phyloP scores from a whole-genome alignment of 139 green algal genomes.

The Zygnema circumcarinatum region DNA sequence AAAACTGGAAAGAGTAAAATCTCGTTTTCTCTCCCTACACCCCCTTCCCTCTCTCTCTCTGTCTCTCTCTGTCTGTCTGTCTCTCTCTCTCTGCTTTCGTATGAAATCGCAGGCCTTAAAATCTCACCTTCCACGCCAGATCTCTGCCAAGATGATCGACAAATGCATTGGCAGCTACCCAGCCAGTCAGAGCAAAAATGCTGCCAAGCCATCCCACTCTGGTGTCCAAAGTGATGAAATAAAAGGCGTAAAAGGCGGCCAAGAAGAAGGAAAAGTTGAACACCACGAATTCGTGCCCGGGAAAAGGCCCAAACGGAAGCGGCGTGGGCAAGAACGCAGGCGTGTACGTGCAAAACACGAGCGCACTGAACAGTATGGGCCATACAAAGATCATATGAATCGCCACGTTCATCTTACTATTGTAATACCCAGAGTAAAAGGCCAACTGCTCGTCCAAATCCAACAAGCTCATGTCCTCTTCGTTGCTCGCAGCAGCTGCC shows the following conservation, averaged over 20 bases:
- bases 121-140: slow-evolving; percentile 51
- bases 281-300: not conserved
- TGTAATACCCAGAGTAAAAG: slow-evolving; percentile 54
- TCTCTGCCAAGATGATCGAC: slow-evolving; percentile 20
- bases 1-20: too few relatives aligned
- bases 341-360: slow-evolving; percentile 47
- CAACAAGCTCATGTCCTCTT: not conserved
- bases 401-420: slow-evolving; percentile 37
- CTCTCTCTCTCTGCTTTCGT: too few relatives aligned
- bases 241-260: slow-evolving; percentile 40
- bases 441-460: slow-evolving; percentile 51
- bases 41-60: too few relatives aligned
- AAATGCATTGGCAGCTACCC: slow-evolving; percentile 35
- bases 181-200: slow-evolving; percentile 20
- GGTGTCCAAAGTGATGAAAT: slow-evolving; percentile 52
- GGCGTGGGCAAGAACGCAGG: slow-evolving; percentile 24
- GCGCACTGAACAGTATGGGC: slow-evolving; percentile 57
- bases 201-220: slow-evolving; percentile 33
- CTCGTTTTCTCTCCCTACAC: too few relatives aligned
- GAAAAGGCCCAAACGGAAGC: slow-evolving; percentile 4
- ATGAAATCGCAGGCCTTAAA: too few relatives aligned
- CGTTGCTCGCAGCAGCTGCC: too few relatives aligned
- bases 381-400: slow-evolving; percentile 61
- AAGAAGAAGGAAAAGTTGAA: slow-evolving; percentile 48
- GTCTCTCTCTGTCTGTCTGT: too few relatives aligned